phyloP scores from a whole-genome alignment of 768 basidiomycete species.

The Tylopilus balloui region DNA sequence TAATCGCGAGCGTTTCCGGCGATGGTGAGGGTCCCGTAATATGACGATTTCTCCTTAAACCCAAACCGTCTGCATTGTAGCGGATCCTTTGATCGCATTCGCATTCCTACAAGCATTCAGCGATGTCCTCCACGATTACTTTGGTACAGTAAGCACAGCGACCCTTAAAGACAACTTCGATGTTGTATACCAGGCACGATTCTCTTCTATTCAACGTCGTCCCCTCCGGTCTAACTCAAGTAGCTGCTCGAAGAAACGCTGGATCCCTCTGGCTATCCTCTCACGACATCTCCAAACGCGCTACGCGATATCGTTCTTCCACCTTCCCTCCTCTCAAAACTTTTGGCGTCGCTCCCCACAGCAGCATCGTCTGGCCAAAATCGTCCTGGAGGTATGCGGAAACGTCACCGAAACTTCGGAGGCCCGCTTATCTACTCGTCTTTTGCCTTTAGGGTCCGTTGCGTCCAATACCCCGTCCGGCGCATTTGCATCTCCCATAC shows the following conservation, averaged over 20 bases:
- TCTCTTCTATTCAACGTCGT: background rate
- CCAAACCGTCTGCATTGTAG: conserved; percentile 36
- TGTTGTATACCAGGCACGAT: conserved; percentile 82
- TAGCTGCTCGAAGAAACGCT: conserved; percentile 94
- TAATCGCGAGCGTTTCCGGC: conserved; percentile 78
- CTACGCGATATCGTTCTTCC: conserved; percentile 92
- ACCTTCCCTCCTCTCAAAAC: conserved; percentile 78
- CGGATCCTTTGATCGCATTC: conserved; percentile 87
- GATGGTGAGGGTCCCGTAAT: conserved; percentile 51
- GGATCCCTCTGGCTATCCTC: conserved; percentile 86
- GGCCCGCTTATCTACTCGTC: background rate
- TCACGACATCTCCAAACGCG: conserved; percentile 87
- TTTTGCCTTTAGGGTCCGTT: conserved; percentile 16
- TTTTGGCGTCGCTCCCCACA: conserved; percentile 40
- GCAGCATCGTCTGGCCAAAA: conserved; percentile 23
- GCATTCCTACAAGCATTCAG: conserved; percentile 83
- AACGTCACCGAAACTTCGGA: background rate
- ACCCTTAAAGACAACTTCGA: conserved; percentile 91
- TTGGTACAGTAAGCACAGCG: conserved; percentile 76
- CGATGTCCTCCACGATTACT: conserved; percentile 80
- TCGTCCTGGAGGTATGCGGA: conserved; percentile 26
- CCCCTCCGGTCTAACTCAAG: background rate
- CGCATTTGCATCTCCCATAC: conserved; percentile 84
- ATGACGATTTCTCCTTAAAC: background rate
- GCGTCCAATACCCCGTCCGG: conserved; percentile 38